Conservation (phyloP, 345 rosid species). For the Rhodomyrtus tomentosa region DNA sequence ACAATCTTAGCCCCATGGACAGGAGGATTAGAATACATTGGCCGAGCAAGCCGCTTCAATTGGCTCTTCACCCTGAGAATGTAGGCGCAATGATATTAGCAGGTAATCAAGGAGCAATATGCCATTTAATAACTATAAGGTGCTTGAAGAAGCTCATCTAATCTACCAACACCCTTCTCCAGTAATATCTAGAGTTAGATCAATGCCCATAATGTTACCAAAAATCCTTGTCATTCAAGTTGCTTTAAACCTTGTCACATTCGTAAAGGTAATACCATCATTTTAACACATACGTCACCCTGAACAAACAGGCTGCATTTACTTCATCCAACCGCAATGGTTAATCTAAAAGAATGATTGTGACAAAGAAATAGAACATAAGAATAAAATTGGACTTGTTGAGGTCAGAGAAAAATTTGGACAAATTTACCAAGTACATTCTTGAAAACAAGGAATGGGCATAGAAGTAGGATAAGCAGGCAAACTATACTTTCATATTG, state of each 20-base stretch:
- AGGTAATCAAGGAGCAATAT: background rate
- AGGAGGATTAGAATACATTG: constrained; percentile 98
- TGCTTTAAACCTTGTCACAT: background rate
- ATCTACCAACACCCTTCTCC: background rate
- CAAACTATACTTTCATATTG: background rate
- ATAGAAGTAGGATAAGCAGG: background rate
- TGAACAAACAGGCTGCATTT: background rate
- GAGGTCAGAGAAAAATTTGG: background rate
- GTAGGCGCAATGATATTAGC: background rate
- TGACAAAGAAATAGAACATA: background rate
- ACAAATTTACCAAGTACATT: background rate
- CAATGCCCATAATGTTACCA: background rate
- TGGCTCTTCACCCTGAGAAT: constrained; percentile 92
- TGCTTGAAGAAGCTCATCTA: background rate
- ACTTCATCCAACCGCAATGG: background rate
- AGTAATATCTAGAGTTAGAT: background rate
- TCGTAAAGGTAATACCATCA: background rate
- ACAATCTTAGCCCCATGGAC: constrained; percentile 93
- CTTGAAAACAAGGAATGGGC: background rate
- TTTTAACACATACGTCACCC: background rate
- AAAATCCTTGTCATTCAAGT: background rate
- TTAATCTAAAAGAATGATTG: background rate
- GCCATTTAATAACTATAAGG: background rate
- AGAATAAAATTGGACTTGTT: background rate
- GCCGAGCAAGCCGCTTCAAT: constrained; percentile 88